Conservation (phyloP, 1,284 basidiomycete species). For the Meira nashicola region DNA sequence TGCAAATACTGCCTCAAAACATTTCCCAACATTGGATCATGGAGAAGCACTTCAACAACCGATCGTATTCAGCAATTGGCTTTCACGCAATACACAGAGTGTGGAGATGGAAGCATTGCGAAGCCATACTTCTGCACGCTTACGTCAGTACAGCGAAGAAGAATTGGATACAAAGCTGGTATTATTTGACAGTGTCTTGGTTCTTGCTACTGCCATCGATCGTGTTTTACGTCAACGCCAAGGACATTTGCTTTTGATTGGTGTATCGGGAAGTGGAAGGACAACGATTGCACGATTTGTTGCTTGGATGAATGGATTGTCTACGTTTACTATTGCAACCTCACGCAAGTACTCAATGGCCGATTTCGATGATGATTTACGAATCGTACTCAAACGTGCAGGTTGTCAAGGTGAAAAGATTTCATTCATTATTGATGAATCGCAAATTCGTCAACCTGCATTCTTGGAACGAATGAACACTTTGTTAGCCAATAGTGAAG, state of each 20-base stretch:
- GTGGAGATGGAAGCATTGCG: constrained; percentile 88
- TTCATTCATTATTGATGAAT: constrained; percentile 99
- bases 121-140: constrained; percentile 91
- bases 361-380: constrained; percentile 95
- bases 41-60: constrained; percentile 72
- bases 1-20: constrained; percentile 72
- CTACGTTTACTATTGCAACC: constrained; percentile 97
- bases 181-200: constrained; percentile 94
- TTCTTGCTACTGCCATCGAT: constrained; percentile 94
- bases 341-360: constrained; percentile 97
- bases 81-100: constrained; percentile 91
- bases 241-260: constrained; percentile 91
- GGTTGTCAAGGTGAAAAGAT: constrained; percentile 99
- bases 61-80: constrained; percentile 98
- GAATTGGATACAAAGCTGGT: constrained; percentile 98
- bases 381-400: constrained; percentile 83
- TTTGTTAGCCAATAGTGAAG: constrained; percentile 96
- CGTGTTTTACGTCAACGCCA: constrained; percentile 98
- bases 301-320: constrained; percentile 98
- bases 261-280: constrained; percentile 97
- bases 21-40: constrained; percentile 87
- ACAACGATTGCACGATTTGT: constrained; percentile 97
- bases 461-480: constrained; percentile 99
- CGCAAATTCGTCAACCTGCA: constrained; percentile 95
- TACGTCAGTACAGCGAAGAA: constrained; percentile 62